Conservation (phyloP, 192 early-diverging fungal species). For the Kickxella alabastrina region DNA sequence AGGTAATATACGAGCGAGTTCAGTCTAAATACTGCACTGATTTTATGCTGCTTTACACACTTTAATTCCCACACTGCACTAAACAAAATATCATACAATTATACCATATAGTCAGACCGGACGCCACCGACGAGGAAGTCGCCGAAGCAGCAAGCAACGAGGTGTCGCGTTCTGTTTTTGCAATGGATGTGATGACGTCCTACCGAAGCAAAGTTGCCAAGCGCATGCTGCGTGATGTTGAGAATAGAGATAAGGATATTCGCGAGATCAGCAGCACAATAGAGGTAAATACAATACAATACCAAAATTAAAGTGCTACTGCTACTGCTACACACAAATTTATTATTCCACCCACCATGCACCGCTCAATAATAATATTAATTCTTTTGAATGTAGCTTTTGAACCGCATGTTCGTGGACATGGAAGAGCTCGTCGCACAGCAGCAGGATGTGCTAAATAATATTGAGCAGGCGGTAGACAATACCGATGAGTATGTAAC, state of each 20-base stretch:
- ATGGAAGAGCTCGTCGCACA: conserved; percentile 34
- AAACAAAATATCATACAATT: no score
- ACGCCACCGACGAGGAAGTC: conserved; percentile 48
- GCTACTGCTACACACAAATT: no score
- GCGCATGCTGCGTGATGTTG: conserved; percentile 44
- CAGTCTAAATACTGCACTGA: background rate
- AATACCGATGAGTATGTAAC: conserved; percentile 26
- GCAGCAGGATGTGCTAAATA: conserved; percentile 49
- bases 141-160: conserved; percentile 32
- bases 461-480: conserved; percentile 47
- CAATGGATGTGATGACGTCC: conserved; percentile 51
- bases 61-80: no score
- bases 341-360: no score
- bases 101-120: conserved; percentile 41
- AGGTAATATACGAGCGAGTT: conserved; percentile 13
- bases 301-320: no score
- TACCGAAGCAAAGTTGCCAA: conserved; percentile 39
- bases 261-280: conserved; percentile 39
- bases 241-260: conserved; percentile 44
- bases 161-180: conserved; percentile 40
- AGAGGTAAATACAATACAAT: conserved; percentile 20
- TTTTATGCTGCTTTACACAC: background rate
- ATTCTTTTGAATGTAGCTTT: conserved; percentile 15
- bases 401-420: conserved; percentile 46
- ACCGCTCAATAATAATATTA: no score